phyloP scores from a whole-genome alignment of 768 basidiomycete genomes.

The Russula griseocarnosa region DNA sequence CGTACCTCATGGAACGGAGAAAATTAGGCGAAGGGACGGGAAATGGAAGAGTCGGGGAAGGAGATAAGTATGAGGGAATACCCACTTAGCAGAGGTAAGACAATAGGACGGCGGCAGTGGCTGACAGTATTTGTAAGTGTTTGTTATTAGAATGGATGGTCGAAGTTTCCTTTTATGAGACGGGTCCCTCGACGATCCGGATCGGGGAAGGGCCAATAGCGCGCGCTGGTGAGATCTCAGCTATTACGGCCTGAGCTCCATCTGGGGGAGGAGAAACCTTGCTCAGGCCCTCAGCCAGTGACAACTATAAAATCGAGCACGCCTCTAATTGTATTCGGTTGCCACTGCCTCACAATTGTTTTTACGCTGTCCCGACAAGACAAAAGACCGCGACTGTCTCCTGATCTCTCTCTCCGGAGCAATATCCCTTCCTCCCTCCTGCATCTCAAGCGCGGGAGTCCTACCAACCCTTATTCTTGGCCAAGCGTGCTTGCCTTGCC shows the following conservation, averaged over 20 bases:
- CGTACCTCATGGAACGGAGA: slow-evolving; percentile 9
- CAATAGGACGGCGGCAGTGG: slow-evolving; percentile 30
- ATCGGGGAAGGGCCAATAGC: slow-evolving; percentile 20
- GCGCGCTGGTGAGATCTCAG: slow-evolving; percentile 19
- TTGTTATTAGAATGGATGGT: slow-evolving; percentile 25
- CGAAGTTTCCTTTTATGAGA: slow-evolving; percentile 9
- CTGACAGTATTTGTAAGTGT: slow-evolving; percentile 23
- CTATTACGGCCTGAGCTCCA: slow-evolving; percentile 24
- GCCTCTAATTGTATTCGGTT: slow-evolving; percentile 29
- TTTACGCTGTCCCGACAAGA: slow-evolving; percentile 23
- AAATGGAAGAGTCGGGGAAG: slow-evolving; percentile 23
- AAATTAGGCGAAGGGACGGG: slow-evolving; percentile 22
- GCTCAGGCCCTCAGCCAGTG: not conserved
- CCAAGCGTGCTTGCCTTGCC: slow-evolving; percentile 23
- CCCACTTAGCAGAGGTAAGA: slow-evolving; percentile 19
- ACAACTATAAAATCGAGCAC: slow-evolving; percentile 24
- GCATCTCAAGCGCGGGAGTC: slow-evolving; percentile 23
- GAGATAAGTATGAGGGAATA: slow-evolving; percentile 19
- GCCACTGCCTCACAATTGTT: slow-evolving; percentile 28
- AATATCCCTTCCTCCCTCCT: slow-evolving; percentile 28
- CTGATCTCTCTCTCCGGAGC: slow-evolving; percentile 22
- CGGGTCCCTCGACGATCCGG: slow-evolving; percentile 24
- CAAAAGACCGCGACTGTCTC: slow-evolving; percentile 23
- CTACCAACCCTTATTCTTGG: slow-evolving; percentile 8
- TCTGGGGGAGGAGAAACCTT: slow-evolving; percentile 18